A percentile compares a stretch with the other conserved stretches of the same genome.
phyloP scores from a whole-genome alignment of 345 rosid genomes.

The Boechera retrofracta region DNA sequence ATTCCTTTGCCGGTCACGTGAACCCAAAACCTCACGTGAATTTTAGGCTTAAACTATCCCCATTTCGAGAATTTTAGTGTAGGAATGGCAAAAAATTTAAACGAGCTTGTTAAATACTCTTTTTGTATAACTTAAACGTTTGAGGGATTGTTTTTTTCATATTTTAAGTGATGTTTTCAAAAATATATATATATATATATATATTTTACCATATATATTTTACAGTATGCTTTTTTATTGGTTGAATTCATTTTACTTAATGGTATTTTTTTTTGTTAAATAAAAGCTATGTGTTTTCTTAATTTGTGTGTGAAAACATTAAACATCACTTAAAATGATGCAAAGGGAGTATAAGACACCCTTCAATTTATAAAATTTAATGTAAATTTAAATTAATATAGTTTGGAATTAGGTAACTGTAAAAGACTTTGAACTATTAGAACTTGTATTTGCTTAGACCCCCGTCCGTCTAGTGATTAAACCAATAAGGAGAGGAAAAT shows the following conservation, averaged over 20 bases:
- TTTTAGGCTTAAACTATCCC: constrained; percentile 18
- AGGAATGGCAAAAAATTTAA: not conserved
- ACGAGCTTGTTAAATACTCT: not conserved
- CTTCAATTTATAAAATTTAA: not conserved
- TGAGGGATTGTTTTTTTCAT: too few relatives aligned
- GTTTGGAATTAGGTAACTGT: not conserved
- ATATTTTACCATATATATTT: too few relatives aligned
- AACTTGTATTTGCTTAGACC: not conserved
- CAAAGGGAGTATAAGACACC: not conserved
- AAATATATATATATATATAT: too few relatives aligned
- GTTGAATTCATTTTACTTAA: too few relatives aligned
- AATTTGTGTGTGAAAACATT: too few relatives aligned
- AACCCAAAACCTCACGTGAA: constrained; percentile 47
- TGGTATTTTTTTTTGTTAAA: too few relatives aligned
- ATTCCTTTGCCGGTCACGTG: constrained; percentile 41
- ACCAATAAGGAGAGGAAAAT: not conserved
- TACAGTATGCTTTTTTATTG: too few relatives aligned
- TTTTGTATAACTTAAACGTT: too few relatives aligned
- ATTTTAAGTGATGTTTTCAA: too few relatives aligned
- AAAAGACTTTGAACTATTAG: not conserved
- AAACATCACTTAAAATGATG: too few relatives aligned
- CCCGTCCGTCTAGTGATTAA: not conserved
- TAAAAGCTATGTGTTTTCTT: too few relatives aligned
- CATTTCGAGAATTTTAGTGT: constrained; percentile 23
- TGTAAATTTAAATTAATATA: not conserved